Percentiles rank a stretch among this genome's conserved stretches.
Evolutionary conservation across 2,329 filamentous ascomycete species (phyloP).

Genomic region (Fusarium pseudoanthophilum): DNA sequence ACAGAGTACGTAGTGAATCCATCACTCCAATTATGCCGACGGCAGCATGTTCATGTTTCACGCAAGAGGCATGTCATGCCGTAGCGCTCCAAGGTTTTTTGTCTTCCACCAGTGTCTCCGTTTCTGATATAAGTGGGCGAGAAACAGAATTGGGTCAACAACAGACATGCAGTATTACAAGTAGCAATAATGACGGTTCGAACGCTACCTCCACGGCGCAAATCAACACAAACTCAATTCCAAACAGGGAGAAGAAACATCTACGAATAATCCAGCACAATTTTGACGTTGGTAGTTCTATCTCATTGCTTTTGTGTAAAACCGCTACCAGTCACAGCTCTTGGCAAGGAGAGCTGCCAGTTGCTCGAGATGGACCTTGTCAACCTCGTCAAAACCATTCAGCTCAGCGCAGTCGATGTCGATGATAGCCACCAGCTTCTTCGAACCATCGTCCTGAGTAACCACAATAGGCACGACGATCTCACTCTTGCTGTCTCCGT

Average conservation of each 20-base stretch:
- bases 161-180: too few relatives aligned
- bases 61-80: slow-evolving; percentile 12
- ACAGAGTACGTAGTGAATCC: background rate
- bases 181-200: slow-evolving; percentile 7
- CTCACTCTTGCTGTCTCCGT: slow-evolving; percentile 79
- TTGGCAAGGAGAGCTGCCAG: slow-evolving; percentile 68
- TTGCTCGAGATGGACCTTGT: slow-evolving; percentile 72
- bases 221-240: background rate
- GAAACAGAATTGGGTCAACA: background rate
- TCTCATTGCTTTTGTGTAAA: background rate
- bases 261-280: background rate
- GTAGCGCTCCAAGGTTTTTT: slow-evolving; percentile 12
- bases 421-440: slow-evolving; percentile 76
- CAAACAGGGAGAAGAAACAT: background rate
- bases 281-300: background rate
- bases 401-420: slow-evolving; percentile 79
- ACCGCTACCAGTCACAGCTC: slow-evolving; percentile 72
- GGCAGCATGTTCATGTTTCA: slow-evolving; percentile 27
- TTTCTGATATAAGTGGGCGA: slow-evolving; percentile 29
- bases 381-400: slow-evolving; percentile 75
- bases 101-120: slow-evolving; percentile 17
- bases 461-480: slow-evolving; percentile 79
- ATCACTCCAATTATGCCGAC: slow-evolving; percentile 7
- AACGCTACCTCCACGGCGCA: background rate
- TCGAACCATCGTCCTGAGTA: slow-evolving; percentile 43